A percentile compares a stretch with the other conserved stretches of the same genome.
These are phyloP conservation scores for Eurotiales sp. DNA, from an alignment of 2,329 filamentous ascomycete species.

Conservation along the genomic window DNA sequence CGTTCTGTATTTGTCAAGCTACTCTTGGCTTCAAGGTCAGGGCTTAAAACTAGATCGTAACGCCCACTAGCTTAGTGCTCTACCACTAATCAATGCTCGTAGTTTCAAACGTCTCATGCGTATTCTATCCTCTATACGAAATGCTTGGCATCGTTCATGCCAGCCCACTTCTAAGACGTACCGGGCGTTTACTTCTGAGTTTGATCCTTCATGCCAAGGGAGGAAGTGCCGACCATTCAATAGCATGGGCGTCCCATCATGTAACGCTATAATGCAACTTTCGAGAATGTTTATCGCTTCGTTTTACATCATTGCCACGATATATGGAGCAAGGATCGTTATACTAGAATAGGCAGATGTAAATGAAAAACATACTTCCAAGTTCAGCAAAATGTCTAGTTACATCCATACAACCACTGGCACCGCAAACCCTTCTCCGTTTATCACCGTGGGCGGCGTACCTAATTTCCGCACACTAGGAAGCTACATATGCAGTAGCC, in stretches of 20 bases:
- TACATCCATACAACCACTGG: too few species aligned
- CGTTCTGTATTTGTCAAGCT: too few species aligned
- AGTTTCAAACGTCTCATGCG: too few species aligned
- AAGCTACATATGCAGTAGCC: constrained; percentile 43
- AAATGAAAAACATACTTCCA: not conserved
- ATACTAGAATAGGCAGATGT: not conserved
- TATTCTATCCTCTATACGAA: too few species aligned
- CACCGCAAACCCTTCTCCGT: constrained; percentile 11
- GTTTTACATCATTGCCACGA: not conserved
- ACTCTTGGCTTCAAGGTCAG: too few species aligned
- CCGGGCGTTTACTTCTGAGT: too few species aligned
- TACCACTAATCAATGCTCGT: too few species aligned
- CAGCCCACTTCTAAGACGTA: too few species aligned
- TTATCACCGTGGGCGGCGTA: constrained; percentile 50
- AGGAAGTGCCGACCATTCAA: not conserved
- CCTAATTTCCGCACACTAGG: constrained; percentile 66
- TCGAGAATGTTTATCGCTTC: not conserved
- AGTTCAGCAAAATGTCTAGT: not conserved
- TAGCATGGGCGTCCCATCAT: not conserved
- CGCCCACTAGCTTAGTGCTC: too few species aligned
- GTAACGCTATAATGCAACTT: constrained; percentile 9
- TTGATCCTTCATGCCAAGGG: not conserved
- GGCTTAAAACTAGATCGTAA: too few species aligned
- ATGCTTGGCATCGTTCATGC: too few species aligned
- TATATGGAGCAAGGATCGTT: not conserved